Evolutionary conservation across 2,329 filamentous ascomycete species (phyloP).

Genomic region (Fusarium fracticaudum): DNA sequence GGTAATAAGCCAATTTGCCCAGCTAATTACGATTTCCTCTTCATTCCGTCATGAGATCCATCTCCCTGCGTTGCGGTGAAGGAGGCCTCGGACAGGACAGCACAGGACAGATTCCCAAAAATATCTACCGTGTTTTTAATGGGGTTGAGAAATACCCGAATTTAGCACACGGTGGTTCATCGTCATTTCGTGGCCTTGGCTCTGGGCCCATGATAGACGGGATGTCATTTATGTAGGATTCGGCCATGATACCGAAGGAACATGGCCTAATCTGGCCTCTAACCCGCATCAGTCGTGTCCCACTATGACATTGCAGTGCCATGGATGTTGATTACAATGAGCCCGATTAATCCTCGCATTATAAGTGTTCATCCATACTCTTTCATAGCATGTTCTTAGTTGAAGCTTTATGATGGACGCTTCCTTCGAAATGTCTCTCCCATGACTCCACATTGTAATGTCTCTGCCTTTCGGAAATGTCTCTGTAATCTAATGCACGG

Average conservation of each 20-base stretch:
- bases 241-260: conserved; percentile 22
- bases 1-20: conserved; percentile 38
- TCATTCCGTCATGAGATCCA: conserved; percentile 30
- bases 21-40: conserved; percentile 37
- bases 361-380: neutral
- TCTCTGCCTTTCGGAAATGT: conserved; percentile 1
- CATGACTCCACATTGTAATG: neutral
- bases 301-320: conserved; percentile 2
- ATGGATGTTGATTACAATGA: conserved; percentile 7
- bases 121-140: conserved; percentile 3
- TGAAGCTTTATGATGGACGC: neutral
- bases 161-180: conserved; percentile 25
- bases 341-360: neutral
- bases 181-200: conserved; percentile 31
- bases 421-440: neutral
- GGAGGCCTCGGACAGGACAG: conserved; percentile 18
- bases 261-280: conserved; percentile 8
- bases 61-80: conserved; percentile 29
- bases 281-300: conserved; percentile 1
- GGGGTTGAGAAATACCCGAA: conserved; percentile 14
- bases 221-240: conserved; percentile 27
- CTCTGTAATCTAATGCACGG: conserved; percentile 10
- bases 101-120: conserved; percentile 12
- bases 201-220: conserved; percentile 9
- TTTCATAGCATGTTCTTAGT: neutral